Conservation (phyloP, 2,329 filamentous ascomycete genomes). For the Scytalidium lignicola region DNA sequence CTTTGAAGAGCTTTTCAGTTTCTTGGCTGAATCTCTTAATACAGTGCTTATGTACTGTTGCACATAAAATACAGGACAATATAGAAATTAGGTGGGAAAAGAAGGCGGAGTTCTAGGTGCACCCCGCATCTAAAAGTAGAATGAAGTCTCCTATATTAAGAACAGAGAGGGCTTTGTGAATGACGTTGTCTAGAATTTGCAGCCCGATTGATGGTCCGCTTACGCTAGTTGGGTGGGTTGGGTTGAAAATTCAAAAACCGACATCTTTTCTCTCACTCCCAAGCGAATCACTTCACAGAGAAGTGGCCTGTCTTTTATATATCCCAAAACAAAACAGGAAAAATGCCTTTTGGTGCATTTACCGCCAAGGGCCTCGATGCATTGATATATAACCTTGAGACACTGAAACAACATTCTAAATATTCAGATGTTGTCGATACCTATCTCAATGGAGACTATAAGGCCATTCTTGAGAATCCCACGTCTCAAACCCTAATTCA, state of each 20-base stretch:
- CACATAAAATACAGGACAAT: too few relatives aligned
- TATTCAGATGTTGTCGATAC: constrained; percentile 18
- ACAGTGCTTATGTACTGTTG: too few relatives aligned
- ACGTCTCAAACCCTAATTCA: constrained; percentile 21
- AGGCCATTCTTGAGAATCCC: constrained; percentile 19
- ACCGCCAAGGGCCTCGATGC: constrained; percentile 15
- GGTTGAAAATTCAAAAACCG: neutral
- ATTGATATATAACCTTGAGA: constrained; percentile 21
- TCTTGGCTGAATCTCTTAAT: too few relatives aligned
- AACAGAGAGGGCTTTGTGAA: too few relatives aligned
- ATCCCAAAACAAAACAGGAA: too few relatives aligned
- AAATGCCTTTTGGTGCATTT: neutral
- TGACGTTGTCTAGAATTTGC: neutral
- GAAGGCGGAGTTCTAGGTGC: too few relatives aligned
- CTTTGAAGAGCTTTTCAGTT: too few relatives aligned
- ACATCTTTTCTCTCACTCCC: neutral
- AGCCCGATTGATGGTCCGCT: neutral
- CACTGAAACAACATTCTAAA: constrained; percentile 18
- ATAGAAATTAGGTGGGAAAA: too few relatives aligned
- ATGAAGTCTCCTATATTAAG: too few relatives aligned
- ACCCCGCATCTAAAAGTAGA: neutral
- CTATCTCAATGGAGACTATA: constrained; percentile 26
- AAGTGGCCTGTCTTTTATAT: neutral
- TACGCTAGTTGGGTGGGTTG: neutral
- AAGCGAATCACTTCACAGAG: neutral